These are phyloP conservation scores for Trypanosoma platydactyli DNA, from an alignment of 208 protist species.

Conservation along the genomic window DNA sequence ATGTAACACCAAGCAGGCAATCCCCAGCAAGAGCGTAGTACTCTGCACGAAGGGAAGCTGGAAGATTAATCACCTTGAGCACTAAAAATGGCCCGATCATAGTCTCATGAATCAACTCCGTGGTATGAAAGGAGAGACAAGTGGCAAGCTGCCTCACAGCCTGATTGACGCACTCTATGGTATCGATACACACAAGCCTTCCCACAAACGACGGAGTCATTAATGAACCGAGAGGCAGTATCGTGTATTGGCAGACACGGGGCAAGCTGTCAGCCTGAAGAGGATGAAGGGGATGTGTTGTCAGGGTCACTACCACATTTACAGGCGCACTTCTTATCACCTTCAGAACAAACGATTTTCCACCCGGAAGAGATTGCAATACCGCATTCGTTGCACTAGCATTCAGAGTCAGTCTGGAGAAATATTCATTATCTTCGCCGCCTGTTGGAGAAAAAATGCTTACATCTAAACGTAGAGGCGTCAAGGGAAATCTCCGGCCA, in stretches of 20 bases:
- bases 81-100: constrained; percentile 40
- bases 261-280: constrained; percentile 40
- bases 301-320: constrained; percentile 25
- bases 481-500: constrained; percentile 38
- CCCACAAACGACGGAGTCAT: constrained; percentile 40
- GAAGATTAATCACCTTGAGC: constrained; percentile 38
- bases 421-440: constrained; percentile 11
- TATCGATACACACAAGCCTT: constrained; percentile 23
- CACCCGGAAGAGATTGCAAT: constrained; percentile 4
- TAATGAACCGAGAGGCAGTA: constrained; percentile 32
- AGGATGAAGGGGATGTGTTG: constrained; percentile 31
- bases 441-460: constrained; percentile 28
- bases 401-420: background rate
- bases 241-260: constrained; percentile 34
- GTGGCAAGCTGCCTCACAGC: constrained; percentile 34
- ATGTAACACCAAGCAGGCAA: constrained; percentile 30
- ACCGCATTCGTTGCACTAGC: constrained; percentile 8
- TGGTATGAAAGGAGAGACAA: constrained; percentile 56
- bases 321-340: background rate
- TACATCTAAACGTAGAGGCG: constrained; percentile 33
- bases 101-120: constrained; percentile 37
- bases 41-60: constrained; percentile 22
- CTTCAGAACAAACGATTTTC: constrained; percentile 5
- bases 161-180: constrained; percentile 23
- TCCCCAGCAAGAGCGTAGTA: constrained; percentile 38